Percentiles rank a stretch among this genome's conserved stretches.
Conservation (phyloP, 768 basidiomycete genomes). For the Porphyrellus cyaneotinctus region DNA sequence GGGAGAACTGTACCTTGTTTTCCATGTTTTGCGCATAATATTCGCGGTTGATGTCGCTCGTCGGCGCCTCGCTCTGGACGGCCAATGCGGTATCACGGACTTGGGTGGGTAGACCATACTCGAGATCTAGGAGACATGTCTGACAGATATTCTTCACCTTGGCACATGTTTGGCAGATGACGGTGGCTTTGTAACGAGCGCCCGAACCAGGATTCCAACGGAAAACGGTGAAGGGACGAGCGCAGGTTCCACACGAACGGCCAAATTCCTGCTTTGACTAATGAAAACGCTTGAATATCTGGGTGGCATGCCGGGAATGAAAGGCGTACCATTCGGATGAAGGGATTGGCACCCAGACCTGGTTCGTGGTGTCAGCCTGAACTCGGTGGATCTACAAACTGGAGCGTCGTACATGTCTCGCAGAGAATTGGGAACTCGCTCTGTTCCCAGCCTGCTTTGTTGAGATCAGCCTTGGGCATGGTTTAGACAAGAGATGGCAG, state of each 20-base stretch:
- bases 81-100: slow-evolving; percentile 94
- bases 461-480: slow-evolving; percentile 88
- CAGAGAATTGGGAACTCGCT: slow-evolving; percentile 92
- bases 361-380: slow-evolving; percentile 7
- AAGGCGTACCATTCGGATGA: slow-evolving; percentile 81
- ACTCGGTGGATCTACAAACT: neutral
- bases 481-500: slow-evolving; percentile 1
- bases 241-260: slow-evolving; percentile 94
- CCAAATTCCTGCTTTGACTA: slow-evolving; percentile 99
- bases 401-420: slow-evolving; percentile 69
- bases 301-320: neutral
- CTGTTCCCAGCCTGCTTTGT: slow-evolving; percentile 93
- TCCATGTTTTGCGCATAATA: slow-evolving; percentile 94
- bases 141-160: slow-evolving; percentile 97
- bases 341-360: slow-evolving; percentile 89
- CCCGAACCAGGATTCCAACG: slow-evolving; percentile 97
- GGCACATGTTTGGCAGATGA: slow-evolving; percentile 95
- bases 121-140: slow-evolving; percentile 93
- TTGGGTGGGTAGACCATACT: slow-evolving; percentile 94
- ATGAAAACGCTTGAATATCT: slow-evolving; percentile 37
- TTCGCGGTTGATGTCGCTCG: slow-evolving; percentile 95
- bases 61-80: slow-evolving; percentile 81
- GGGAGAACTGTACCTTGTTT: slow-evolving; percentile 48
- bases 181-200: slow-evolving; percentile 93
- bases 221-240: slow-evolving; percentile 94